Evolutionary conservation across 1,284 basidiomycete genomes (phyloP).

Genomic region (Moesziomyces aphidis): DNA sequence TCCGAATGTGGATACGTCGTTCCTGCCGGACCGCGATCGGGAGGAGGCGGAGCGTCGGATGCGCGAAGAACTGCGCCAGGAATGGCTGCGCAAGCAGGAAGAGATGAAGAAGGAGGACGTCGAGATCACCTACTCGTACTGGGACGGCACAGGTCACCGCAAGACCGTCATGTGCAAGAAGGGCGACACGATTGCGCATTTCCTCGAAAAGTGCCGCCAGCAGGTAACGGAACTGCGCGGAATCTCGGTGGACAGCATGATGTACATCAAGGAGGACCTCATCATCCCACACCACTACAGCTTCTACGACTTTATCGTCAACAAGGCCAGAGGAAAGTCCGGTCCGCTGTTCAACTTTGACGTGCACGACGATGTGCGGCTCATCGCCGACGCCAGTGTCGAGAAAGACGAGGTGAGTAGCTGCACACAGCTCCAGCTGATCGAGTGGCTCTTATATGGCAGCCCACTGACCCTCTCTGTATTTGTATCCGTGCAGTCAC

Average conservation of each 20-base stretch:
- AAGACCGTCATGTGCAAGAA: conserved; percentile 97
- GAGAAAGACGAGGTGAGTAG: conserved; percentile 85
- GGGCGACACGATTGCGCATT: conserved; percentile 88
- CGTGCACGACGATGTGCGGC: conserved; percentile 95
- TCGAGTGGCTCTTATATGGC: background rate
- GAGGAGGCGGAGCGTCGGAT: conserved; percentile 90
- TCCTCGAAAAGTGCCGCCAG: conserved; percentile 90
- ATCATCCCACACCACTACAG: conserved; percentile 82
- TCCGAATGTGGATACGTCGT: conserved; percentile 95
- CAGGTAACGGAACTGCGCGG: conserved; percentile 92
- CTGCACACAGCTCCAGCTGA: no score
- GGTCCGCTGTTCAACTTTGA: conserved; percentile 99
- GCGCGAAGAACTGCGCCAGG: conserved; percentile 86
- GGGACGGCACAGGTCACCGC: conserved; percentile 97
- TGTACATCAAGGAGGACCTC: conserved; percentile 84
- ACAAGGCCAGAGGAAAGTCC: conserved; percentile 97
- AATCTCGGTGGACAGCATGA: conserved; percentile 91
- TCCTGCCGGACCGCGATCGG: conserved; percentile 94
- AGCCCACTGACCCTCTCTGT: background rate
- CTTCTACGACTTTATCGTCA: conserved; percentile 98
- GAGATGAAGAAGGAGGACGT: conserved; percentile 87
- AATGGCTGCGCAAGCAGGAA: conserved; percentile 92
- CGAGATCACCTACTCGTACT: conserved; percentile 93
- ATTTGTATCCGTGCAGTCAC: conserved; percentile 72
- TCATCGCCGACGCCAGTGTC: conserved; percentile 92